Evolutionary conservation across 306 rosid genomes (phyloP).

Genomic region (Quercus dentata): DNA sequence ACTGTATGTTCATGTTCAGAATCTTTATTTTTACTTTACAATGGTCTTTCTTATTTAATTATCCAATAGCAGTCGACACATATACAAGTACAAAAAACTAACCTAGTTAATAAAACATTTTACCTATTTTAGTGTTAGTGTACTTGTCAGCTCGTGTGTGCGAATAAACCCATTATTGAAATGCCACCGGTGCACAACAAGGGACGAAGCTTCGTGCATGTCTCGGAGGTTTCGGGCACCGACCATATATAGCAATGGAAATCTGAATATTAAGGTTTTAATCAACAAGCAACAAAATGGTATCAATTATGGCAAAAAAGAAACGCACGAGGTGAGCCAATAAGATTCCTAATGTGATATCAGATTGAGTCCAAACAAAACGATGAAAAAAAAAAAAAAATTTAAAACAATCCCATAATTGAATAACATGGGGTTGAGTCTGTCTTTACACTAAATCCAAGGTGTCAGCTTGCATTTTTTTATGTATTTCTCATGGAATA

Average conservation of each 20-base stretch:
- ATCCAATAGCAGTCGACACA: no score
- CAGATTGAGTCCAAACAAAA: slow-evolving; percentile 23
- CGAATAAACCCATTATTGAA: neutral
- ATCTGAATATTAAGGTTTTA: slow-evolving; percentile 2
- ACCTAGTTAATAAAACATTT: neutral
- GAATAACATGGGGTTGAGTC: slow-evolving; percentile 70
- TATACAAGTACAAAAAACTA: neutral
- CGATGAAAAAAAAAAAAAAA: neutral
- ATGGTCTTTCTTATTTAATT: neutral
- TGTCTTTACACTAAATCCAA: slow-evolving; percentile 70
- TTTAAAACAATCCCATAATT: slow-evolving; percentile 28
- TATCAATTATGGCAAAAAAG: slow-evolving; percentile 28
- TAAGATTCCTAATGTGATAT: slow-evolving; percentile 41
- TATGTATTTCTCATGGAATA: slow-evolving; percentile 15
- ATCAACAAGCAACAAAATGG: neutral
- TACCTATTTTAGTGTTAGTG: neutral
- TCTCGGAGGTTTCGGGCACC: slow-evolving; percentile 55
- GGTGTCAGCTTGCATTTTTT: slow-evolving; percentile 39
- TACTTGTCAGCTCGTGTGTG: slow-evolving; percentile 25
- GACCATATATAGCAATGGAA: slow-evolving; percentile 34
- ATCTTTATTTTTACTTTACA: neutral
- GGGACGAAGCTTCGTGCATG: slow-evolving; percentile 58
- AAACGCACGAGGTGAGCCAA: slow-evolving; percentile 49
- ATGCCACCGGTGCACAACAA: slow-evolving; percentile 1
- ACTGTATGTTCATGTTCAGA: no score